Base-by-base conservation (phyloP, 495 filamentous ascomycete genomes). In the Apiosordaria backusii region DNA sequence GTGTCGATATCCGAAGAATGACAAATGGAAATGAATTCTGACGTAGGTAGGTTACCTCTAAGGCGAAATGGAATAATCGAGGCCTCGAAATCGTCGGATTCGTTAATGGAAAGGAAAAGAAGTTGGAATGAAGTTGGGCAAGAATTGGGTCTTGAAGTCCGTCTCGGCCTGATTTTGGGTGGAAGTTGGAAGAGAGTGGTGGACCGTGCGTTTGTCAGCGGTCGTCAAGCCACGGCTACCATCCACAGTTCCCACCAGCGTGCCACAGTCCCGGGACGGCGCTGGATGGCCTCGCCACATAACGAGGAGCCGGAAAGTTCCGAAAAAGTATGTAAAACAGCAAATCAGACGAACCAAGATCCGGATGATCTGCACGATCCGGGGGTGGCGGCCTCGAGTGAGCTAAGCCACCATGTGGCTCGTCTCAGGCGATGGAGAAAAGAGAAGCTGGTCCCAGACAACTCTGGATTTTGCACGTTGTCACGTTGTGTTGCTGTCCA, bases 141-240 rank as follows among this genome's bases (percentile, higher is more conserved):
- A 61, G 27, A 57, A 55, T 50, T 45, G 26, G 24, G 26, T 40
- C 27, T 26, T 35, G 57, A 61, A 40, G 52, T 50, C 60, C 53
- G 19, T 60, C 50, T 27, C 13, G 55, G 68, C 65, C 61, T 63
- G 60, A 66, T 66, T 24, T 60, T 63, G 59, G 29, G 60, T 63
- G 21, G 66, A 67, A 57, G 66, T 71, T 19, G 53, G 61, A 71
- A 67, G 61, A 70, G 66, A 57, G 63, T 63, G 57, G 58, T 67
- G 69, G 69, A 61, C 66, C 66, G 66, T 66, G 69, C 69, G 9
- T 60, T 60, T 52, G 25, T 26, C 23, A 19, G n/a, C 16, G 24
- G 7, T 55, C 50, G 52, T 53, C 58, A 52, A 25, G 50, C 16
- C 60, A 50, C 57, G 58, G 26, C 45, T 50, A 35, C 26, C 50